Evolutionary conservation across 2,329 filamentous ascomycete genomes (phyloP), one percentile per base, ranked within the genome.

Genomic region (Exophiala oligosperma): DNA sequence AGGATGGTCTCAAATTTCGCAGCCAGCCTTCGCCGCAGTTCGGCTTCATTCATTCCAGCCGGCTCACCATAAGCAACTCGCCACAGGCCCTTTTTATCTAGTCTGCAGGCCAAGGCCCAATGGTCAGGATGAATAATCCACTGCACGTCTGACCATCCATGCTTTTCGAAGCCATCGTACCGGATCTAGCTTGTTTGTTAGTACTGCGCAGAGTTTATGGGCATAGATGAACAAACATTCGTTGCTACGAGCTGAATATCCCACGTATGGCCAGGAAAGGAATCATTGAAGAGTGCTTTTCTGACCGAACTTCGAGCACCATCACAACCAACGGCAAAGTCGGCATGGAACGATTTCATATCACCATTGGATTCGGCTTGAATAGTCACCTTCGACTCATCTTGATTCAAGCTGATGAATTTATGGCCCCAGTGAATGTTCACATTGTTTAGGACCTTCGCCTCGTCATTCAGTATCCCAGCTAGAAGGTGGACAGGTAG

Each of bases 91-190:
- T 85, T 82, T 1, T 72, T 72, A 0, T 79, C 83, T 60, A 87
- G 82, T 46, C 76, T 80, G 2, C 84, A 84, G 1, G 81, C 81
- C 82, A 87, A 84, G 72, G 82, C 74, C 70, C 83, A 86, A 65
- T 87, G 76, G n/a, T 82, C 79, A 0, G 83, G 84, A 62, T 88
- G 78, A 32, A 86, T 76, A 61, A 85, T 81, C 68, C 86, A 86
- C 68, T 58, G 51, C 3, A 24, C 38, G n/a, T 57, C 58, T 4
- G 26, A 37, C 46, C 41, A 63, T 26, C 52, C 55, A 21, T 8
- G n/a, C 29, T 61, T 61, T 5, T 56, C 58, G 37, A 63, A 58
- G 35, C 46, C 59, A 49, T 35, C n/a, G 53, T 54, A 60, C 3
- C 41, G 17, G 11, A 44, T 44, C 41, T 21, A 6, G 3, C 3